Base-by-base conservation (phyloP, 2,329 filamentous ascomycete genomes). In the Trichoderma atrobrunneum region DNA sequence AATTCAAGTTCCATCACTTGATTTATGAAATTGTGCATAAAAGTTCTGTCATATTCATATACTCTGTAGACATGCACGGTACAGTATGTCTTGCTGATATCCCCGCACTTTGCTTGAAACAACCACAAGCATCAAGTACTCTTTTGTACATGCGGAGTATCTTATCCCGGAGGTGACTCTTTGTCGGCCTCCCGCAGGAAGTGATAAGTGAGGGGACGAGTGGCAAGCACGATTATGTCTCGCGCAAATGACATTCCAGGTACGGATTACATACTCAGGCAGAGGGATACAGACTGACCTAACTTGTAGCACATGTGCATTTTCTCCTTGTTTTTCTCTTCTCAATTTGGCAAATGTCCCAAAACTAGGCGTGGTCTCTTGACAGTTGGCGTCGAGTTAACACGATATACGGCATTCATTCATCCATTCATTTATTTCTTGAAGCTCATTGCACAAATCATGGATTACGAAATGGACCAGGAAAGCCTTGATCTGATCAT, bases 401-500 rank as follows among this genome's bases (percentile, higher is more conserved):
- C 14, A 36, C 34, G 34, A 36, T 36, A 36, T 36, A 3, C 34
- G 34, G 34, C 34, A 18, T 39, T 18, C n/a, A 32, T 3, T 32
- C 3, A 21, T 32, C n/a, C 12, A 26, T 56, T 57, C 7, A 21
- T 10, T 18, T 21, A 18, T 21, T 24, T 34, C 16, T 32, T 60
- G 7, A 24, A 54, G 8, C 12, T 24, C 14, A n/a, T 7, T 48
- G 5, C 7, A 12, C 7, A 39, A 6, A 61, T 43, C 26, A 66
- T 69, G 57, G 18, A 57, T 24, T 11, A 54, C 43, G 71, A 57
- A 24, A 43, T 70, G 6, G 71, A 72, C 43, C 71, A 72, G 12
- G 74, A n/a, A 36, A 75, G 72, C 7, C 73, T 76, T 2, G 43
- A 71, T 21, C 48, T 77, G 32, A 66, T 75, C 28, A 51, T 77